These are phyloP conservation scores for Coniophora puteana DNA, from an alignment of 1,284 basidiomycete genomes.

Conservation along the genomic window DNA sequence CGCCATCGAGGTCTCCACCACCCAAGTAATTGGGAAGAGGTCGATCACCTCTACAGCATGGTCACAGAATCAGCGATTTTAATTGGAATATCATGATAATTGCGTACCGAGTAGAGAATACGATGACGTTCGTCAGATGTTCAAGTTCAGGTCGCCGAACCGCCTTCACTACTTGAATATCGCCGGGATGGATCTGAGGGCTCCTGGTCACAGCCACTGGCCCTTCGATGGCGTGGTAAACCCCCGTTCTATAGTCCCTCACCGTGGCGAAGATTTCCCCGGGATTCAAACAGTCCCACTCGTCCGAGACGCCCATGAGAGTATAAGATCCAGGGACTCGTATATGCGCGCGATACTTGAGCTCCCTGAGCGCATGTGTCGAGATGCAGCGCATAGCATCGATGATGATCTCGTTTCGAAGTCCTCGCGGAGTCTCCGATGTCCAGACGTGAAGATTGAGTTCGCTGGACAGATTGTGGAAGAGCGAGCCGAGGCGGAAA, in stretches of 20 bases:
- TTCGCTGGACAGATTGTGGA: constrained; percentile 31
- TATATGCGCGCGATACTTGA: constrained; percentile 68
- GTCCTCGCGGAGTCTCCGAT: constrained; percentile 28
- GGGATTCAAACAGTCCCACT: constrained; percentile 45
- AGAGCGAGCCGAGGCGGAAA: constrained; percentile 35
- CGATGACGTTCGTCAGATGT: constrained; percentile 50
- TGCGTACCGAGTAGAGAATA: constrained; percentile 55
- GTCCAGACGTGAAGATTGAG: constrained; percentile 25
- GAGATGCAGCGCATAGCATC: constrained; percentile 49
- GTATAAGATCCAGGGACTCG: constrained; percentile 60
- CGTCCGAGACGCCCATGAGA: constrained; percentile 66
- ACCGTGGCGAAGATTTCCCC: constrained; percentile 53
- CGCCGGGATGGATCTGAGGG: constrained; percentile 66
- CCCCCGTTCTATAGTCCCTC: too few species aligned
- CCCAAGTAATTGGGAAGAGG: constrained; percentile 60
- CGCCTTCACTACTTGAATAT: constrained; percentile 56
- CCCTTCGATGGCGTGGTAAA: constrained; percentile 62
- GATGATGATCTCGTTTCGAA: constrained; percentile 49
- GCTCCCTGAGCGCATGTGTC: constrained; percentile 62
- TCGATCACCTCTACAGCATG: constrained; percentile 39
- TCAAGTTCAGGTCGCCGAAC: constrained; percentile 57
- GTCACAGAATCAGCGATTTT: background rate
- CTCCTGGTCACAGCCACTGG: constrained; percentile 56
- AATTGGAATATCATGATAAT: constrained; percentile 30
- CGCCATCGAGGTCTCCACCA: constrained; percentile 65